phyloP scores from a whole-genome alignment of 768 basidiomycete genomes.

The Amylocystis lapponica region DNA sequence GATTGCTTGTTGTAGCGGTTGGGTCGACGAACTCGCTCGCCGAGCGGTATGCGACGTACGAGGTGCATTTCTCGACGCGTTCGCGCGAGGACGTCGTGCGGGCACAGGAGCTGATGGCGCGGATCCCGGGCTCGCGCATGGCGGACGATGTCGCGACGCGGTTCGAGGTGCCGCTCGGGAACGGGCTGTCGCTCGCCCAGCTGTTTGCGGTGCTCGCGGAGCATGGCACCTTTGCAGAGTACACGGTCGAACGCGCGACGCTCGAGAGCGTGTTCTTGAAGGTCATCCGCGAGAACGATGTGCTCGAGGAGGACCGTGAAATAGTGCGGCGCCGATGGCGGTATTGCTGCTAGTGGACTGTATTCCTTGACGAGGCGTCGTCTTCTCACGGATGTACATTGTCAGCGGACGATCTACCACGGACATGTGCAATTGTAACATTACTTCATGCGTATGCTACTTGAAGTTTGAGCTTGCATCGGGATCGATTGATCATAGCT shows the following conservation, averaged over 20 bases:
- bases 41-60: conserved; percentile 65
- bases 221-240: conserved; percentile 53
- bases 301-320: conserved; percentile 40
- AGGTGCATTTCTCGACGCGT: conserved; percentile 68
- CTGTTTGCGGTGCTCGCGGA: conserved; percentile 53
- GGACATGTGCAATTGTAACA: no score
- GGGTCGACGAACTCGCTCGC: conserved; percentile 61
- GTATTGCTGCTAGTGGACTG: conserved; percentile 9
- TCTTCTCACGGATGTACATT: no score
- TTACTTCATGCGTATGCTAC: no score
- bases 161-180: conserved; percentile 59
- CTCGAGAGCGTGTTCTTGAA: conserved; percentile 71
- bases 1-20: conserved; percentile 39
- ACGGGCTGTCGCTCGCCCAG: conserved; percentile 45
- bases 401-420: no score
- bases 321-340: conserved; percentile 11
- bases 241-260: conserved; percentile 65
- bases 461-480: no score
- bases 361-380: no score
- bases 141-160: conserved; percentile 73
- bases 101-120: conserved; percentile 57
- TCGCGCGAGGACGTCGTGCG: conserved; percentile 52
- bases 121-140: conserved; percentile 55
- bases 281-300: conserved; percentile 58
- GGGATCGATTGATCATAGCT: no score